Percentiles rank a stretch among this genome's conserved stretches.
Conservation (phyloP, 2,329 filamentous ascomycete genomes). For the Aspergillus awamori region DNA sequence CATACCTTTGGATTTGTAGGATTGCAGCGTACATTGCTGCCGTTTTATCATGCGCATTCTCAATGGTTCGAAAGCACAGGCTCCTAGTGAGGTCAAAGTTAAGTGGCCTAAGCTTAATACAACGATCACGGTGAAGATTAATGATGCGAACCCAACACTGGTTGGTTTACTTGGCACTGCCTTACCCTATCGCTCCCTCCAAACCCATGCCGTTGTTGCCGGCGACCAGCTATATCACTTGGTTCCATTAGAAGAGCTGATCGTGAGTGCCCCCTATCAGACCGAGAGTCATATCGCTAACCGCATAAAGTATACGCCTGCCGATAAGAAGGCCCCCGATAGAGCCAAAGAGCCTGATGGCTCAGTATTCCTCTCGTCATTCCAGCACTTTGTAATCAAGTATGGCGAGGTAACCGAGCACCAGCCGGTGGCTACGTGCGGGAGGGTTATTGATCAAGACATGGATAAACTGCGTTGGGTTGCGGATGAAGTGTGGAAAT, state of each 20-base stretch:
- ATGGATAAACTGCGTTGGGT: constrained; percentile 12
- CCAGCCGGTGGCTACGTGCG: constrained; percentile 17
- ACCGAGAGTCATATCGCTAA: background rate
- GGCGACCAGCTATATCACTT: constrained; percentile 22
- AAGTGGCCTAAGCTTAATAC: constrained; percentile 18
- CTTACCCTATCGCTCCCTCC: constrained; percentile 20
- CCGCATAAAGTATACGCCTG: constrained; percentile 10
- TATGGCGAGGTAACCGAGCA: constrained; percentile 18
- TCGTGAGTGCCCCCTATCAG: constrained; percentile 5
- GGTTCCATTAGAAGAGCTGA: constrained; percentile 15
- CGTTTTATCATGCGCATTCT: too few relatives aligned
- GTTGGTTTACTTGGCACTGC: constrained; percentile 10
- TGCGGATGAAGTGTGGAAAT: constrained; percentile 11
- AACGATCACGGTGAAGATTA: constrained; percentile 13
- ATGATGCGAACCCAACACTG: constrained; percentile 11
- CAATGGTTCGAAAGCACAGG: too few relatives aligned
- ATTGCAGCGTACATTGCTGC: too few relatives aligned
- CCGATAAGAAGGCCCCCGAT: constrained; percentile 13
- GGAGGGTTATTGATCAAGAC: constrained; percentile 14
- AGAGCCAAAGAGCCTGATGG: constrained; percentile 17
- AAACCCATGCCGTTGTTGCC: constrained; percentile 20
- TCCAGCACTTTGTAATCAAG: constrained; percentile 21
- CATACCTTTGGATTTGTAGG: too few relatives aligned
- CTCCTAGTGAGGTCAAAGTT: constrained; percentile 10
- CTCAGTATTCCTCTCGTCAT: constrained; percentile 17